Evolutionary conservation across 1,139 yeast genomes (phyloP), one percentile per base, ranked within the genome.

Genomic region (Scheffersomyces illinoinensis): DNA sequence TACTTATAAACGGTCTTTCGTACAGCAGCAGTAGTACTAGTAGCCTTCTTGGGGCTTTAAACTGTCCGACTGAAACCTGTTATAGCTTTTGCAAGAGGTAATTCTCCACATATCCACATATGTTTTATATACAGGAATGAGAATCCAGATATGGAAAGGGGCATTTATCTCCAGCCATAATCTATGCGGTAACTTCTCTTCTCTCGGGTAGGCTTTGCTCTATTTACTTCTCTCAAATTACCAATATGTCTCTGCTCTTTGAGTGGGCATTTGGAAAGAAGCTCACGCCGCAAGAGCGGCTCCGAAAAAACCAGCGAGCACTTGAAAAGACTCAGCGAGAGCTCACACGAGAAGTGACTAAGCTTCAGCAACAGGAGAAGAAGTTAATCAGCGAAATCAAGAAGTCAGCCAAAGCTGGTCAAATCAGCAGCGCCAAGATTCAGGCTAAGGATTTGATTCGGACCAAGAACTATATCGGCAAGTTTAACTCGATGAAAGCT

Each of bases 181-280:
- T 33, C 43, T 12, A 33, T 12, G 2, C 43, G 43, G 17, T 47
- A 10, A 47, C 21, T 17, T 47, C 49, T 47, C 20, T 18, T 47
- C 14, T n/a, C 33, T 8, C 10, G 10, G 10, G 33, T 20, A 47
- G 12, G 3, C 21, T 17, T 20, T 47, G 21, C 49, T 47, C 49
- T 47, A 18, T 47, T 47, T 20, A 18, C 5, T 47, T 47, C 8
- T 5, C 2, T 18, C 18, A 47, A 7, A n/a, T 19, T 47, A 47
- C 19, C 49, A 18, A 47, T 17, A 62, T 62, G 65, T 60, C 67
- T 47, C 66, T 58, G 68, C 76, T 93, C 67, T 85, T 93, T 66
- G 97, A 93, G 71, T 95, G 98, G 98, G 93, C 92, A 33, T 95
- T 95, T 76, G 99, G 99, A 18, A 91, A 93, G 81, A 85, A 89